Conservation (phyloP, 208 protist genomes). For the Leishmania martiniquensis region DNA sequence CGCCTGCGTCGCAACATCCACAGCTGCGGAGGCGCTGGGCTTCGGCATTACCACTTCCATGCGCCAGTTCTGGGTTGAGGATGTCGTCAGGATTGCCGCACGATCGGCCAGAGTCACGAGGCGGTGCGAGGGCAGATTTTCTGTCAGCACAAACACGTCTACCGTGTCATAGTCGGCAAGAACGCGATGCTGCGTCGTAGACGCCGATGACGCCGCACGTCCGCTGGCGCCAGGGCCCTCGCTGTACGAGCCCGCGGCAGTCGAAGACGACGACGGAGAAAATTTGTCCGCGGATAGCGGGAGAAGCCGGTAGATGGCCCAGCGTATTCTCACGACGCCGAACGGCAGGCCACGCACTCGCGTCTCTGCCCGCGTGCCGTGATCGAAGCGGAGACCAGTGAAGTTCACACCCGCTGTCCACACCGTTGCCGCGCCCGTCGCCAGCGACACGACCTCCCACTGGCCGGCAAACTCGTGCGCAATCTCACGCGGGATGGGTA, state of each 20-base stretch:
- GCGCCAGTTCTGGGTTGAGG: conserved; percentile 69
- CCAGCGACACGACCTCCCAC: conserved; percentile 86
- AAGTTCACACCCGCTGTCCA: conserved; percentile 61
- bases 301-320: conserved; percentile 69
- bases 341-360: conserved; percentile 80
- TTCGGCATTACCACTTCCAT: conserved; percentile 18
- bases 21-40: neutral
- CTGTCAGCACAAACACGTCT: conserved; percentile 77
- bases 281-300: neutral
- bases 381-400: conserved; percentile 67
- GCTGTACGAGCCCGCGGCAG: neutral
- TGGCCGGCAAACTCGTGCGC: conserved; percentile 61
- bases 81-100: conserved; percentile 60
- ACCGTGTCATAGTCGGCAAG: conserved; percentile 82
- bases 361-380: conserved; percentile 44
- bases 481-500: conserved; percentile 71
- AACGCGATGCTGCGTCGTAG: conserved; percentile 27
- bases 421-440: conserved; percentile 56
- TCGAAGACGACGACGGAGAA: neutral
- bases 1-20: conserved; percentile 8
- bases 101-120: conserved; percentile 76
- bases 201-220: neutral
- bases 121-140: conserved; percentile 65
- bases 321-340: conserved; percentile 84
- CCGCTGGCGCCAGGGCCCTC: neutral